Evolutionary conservation across 805 yeast species (phyloP).

Genomic region (Ogataea siamensis): DNA sequence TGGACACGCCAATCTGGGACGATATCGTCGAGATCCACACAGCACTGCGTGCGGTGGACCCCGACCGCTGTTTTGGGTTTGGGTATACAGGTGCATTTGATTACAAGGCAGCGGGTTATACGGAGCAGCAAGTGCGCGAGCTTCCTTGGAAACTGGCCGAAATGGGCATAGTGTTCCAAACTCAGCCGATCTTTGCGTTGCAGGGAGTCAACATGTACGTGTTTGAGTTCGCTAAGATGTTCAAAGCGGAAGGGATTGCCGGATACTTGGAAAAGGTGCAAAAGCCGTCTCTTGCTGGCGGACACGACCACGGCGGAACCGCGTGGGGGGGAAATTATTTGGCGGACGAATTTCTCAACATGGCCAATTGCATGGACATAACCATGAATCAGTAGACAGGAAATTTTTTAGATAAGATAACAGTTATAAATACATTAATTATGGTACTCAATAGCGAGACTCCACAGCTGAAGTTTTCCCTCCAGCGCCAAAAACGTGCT

Average conservation of each 20-base stretch:
- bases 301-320: conserved; percentile 21
- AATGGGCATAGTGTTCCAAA: conserved; percentile 49
- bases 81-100: conserved; percentile 61
- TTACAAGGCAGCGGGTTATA: conserved; percentile 58
- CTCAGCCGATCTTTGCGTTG: conserved; percentile 51
- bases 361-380: conserved; percentile 20
- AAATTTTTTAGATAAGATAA: not conserved
- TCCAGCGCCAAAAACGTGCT: conserved; percentile 4
- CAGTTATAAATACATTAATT: not conserved
- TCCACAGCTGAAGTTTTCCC: conserved; percentile 17
- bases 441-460: conserved; percentile 18
- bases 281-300: conserved; percentile 13
- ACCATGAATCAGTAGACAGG: conserved; percentile 7
- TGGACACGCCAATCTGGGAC: conserved; percentile 53
- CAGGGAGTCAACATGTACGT: conserved; percentile 58
- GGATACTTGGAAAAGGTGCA: conserved; percentile 28
- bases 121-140: conserved; percentile 42
- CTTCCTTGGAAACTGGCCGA: conserved; percentile 55
- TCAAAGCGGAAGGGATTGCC: conserved; percentile 53
- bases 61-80: conserved; percentile 56
- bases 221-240: conserved; percentile 48
- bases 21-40: conserved; percentile 50
- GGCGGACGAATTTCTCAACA: conserved; percentile 22
- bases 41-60: conserved; percentile 44
- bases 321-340: conserved; percentile 25